Evolutionary conservation across 2,329 filamentous ascomycete genomes (phyloP), one percentile per base, ranked within the genome.

Genomic region (Botrytis medusae): DNA sequence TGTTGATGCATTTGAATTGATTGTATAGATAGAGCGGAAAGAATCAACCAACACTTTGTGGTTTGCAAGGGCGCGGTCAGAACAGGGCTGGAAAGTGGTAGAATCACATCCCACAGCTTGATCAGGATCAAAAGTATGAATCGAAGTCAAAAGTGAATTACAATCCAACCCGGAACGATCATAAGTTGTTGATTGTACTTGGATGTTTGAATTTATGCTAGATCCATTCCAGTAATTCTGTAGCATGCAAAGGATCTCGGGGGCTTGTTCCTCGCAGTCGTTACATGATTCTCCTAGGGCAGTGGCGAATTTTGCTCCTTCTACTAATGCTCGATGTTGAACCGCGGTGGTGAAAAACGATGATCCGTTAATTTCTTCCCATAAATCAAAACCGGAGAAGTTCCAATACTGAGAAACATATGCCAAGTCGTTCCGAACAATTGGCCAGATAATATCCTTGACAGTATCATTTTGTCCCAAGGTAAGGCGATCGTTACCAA

Each of bases 281-380:
- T 83, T 81, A 79, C 89, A 92, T 4, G 86, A 86, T 67, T 87
- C 85, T 25, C 89, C 88, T 3, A 95, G 84, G 25, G 84, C 83
- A 29, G 83, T 82, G 2, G 93, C 92, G n/a, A 95, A 86, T 3
- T 85, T 84, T 57, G 85, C 87, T 14, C 93, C 93, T 82, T 93
- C 88, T 2, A 89, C 84, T 18, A 91, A 83, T 42, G 89, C 85
- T 44, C 78, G 76, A 79, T 95, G 89, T 75, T 92, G 89, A 67
- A 87, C 87, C 4, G 90, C 88, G 51, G 90, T 84, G 1, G 93
- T 95, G 82, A 95, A 97, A 85, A 94, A 96, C 0, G 92, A 94
- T 34, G 88, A 90, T 69, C 92, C 92, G 29, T 86, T 85, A 9
- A 93, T 88, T 81, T 96, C 93, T 80, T 97, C 93, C 93, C 93